Base-by-base conservation (phyloP, 495 filamentous ascomycete species). In the Astrothelium macrocarpum region DNA sequence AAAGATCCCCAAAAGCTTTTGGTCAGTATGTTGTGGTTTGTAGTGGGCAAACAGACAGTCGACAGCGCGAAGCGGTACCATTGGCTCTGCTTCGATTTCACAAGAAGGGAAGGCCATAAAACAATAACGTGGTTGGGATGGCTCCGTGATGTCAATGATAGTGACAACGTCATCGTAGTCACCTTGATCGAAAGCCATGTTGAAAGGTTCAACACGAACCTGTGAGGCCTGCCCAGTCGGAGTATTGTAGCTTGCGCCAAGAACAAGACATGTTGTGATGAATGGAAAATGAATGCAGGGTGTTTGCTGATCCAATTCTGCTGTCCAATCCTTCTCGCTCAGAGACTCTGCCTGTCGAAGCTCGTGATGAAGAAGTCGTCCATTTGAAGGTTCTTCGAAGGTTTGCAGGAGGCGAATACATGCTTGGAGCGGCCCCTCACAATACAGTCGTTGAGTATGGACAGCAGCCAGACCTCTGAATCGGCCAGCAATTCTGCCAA, bases 81-180 rank as follows among this genome's bases (percentile, higher is more conserved):
- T 29, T 2, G 25, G 49, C 49, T 56, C 25, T 29, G 25, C 49
- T 16, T 56, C 49, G 49, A 7, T n/a, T 34, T 45, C 36, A 20
- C 31, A 59, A 29, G 4, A 20, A 36, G 26, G 28, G n/a, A 58
- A 9, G 18, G 14, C 32, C 4, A 34, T 32, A n/a, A 68, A 68
- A 26, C 63, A 68, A 42, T 65, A 65, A 1, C 53, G 31, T 1
- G 58, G 26, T 14, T 59, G 2, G 4, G 58, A 9, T 23, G 53
- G 59, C 31, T 49, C 32, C 18, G 66, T 65, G 26, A 65, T 60
- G 45, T 68, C 66, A 11, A 68, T 7, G 23, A 67, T 45, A 14
- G 66, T 67, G 25, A 67, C 49, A n/a, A 62, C 66, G 46, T 67
- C 63, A 23, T 68, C 62, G 53, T 65, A 62, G 60, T 65, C 66